These are phyloP conservation scores for Suhomyces canberraensis DNA, from an alignment of 805 yeast species.

Conservation along the genomic window DNA sequence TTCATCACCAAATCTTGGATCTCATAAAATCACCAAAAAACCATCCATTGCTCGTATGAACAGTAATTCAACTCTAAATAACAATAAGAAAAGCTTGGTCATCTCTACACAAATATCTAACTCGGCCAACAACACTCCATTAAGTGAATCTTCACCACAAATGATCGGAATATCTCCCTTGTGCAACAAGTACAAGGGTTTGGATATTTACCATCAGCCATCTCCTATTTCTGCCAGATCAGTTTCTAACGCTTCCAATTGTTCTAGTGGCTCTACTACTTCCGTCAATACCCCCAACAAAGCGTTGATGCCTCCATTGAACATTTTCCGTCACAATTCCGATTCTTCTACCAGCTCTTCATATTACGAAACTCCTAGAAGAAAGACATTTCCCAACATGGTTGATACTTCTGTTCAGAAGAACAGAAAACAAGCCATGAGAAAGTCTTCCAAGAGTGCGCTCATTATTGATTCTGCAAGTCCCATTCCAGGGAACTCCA, in stretches of 20 bases:
- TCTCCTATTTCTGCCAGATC: slow-evolving; percentile 12
- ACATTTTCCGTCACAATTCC: slow-evolving; percentile 24
- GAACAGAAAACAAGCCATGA: slow-evolving; percentile 7
- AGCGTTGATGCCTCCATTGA: slow-evolving; percentile 18
- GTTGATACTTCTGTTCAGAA: slow-evolving; percentile 9
- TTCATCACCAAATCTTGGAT: slow-evolving; percentile 6
- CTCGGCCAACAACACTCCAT: slow-evolving; percentile 7
- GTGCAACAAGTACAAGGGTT: slow-evolving; percentile 18
- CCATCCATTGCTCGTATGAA: slow-evolving; percentile 16
- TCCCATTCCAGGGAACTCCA: background rate
- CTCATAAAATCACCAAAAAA: slow-evolving; percentile 16
- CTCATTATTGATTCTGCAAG: background rate
- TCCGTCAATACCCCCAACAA: slow-evolving; percentile 9
- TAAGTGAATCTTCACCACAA: slow-evolving; percentile 10
- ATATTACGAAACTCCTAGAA: slow-evolving; percentile 14
- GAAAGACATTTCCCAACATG: slow-evolving; percentile 14
- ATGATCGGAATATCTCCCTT: slow-evolving; percentile 18
- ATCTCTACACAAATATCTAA: slow-evolving; percentile 9
- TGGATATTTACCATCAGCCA: slow-evolving; percentile 13
- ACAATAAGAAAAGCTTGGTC: slow-evolving; percentile 17
- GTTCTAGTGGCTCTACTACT: slow-evolving; percentile 9
- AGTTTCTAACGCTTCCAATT: slow-evolving; percentile 11
- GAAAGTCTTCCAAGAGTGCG: slow-evolving; percentile 4
- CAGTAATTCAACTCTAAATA: slow-evolving; percentile 8
- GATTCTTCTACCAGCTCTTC: slow-evolving; percentile 14